Conservation (phyloP, 73 alveolate species). For the Effrenium voratum region DNA sequence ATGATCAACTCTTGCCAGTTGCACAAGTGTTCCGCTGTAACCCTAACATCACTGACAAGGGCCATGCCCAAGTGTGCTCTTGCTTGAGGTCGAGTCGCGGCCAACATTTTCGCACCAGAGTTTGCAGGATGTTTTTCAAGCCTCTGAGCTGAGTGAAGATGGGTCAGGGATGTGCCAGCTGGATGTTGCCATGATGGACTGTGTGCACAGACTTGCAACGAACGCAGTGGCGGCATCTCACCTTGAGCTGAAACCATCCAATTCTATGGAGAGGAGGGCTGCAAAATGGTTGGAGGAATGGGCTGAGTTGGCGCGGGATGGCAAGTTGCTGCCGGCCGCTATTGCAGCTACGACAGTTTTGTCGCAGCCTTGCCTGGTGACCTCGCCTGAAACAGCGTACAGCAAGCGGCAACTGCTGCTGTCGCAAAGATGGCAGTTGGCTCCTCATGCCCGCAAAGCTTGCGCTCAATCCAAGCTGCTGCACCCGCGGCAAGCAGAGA, state of each 20-base stretch:
- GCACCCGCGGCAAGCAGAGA: not conserved
- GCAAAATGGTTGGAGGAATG: not conserved
- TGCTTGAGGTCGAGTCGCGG: not conserved
- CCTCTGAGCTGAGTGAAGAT: not conserved
- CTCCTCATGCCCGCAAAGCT: not conserved
- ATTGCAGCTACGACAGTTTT: not conserved
- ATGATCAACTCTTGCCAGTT: not conserved
- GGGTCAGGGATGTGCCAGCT: not conserved
- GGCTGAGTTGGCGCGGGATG: not conserved
- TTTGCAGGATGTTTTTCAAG: not conserved
- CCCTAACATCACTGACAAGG: not conserved
- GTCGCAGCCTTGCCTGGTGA: not conserved
- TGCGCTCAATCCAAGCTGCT: not conserved
- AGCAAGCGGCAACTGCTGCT: not conserved
- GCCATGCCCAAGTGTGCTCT: not conserved
- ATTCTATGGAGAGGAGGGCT: not conserved
- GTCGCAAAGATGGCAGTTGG: not conserved
- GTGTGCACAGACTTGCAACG: no score
- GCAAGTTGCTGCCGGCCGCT: not conserved
- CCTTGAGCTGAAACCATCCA: no score
- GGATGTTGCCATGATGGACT: no score
- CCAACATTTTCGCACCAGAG: not conserved
- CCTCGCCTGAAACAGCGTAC: not conserved
- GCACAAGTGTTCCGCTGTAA: not conserved
- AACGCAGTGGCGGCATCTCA: no score